A percentile compares a stretch with the other conserved stretches of the same genome.
Evolutionary conservation across 306 rosid species (phyloP).

Genomic region (Fragaria nilgerrensis): DNA sequence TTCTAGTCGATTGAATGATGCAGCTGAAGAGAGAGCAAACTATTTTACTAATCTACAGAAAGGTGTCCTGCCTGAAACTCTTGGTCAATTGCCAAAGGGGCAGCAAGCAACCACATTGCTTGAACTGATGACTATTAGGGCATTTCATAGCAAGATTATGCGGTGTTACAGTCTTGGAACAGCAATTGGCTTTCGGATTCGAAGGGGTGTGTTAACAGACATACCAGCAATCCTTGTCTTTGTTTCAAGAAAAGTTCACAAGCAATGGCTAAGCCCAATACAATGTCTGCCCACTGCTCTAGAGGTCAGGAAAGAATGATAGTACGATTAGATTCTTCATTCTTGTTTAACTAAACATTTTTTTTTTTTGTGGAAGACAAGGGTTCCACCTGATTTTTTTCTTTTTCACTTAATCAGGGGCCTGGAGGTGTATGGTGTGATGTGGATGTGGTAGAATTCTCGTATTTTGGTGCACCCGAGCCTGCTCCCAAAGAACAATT

Average conservation of each 20-base stretch:
- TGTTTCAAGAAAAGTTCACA: conserved; percentile 98
- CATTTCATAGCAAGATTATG: conserved; percentile 98
- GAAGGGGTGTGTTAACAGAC: conserved; percentile 79
- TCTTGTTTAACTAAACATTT: background rate
- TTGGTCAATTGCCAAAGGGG: conserved; percentile 82
- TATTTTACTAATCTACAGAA: conserved; percentile 89
- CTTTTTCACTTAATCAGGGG: conserved; percentile 50
- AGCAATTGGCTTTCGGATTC: conserved; percentile 94
- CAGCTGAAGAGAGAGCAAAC: conserved; percentile 93
- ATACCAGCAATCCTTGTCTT: conserved; percentile 97
- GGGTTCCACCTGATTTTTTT: conserved; percentile 7
- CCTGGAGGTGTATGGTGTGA: conserved; percentile 99
- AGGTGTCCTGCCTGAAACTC: conserved; percentile 86
- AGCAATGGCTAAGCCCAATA: conserved; percentile 97
- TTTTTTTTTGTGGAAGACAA: background rate
- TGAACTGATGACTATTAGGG: conserved; percentile 96
- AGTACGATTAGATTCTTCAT: conserved; percentile 18
- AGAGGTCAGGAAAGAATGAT: conserved; percentile 54
- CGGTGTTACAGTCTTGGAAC: conserved; percentile 99
- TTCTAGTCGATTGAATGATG: conserved; percentile 76
- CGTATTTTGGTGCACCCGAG: conserved; percentile 98
- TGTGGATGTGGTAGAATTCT: conserved; percentile 97
- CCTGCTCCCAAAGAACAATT: conserved; percentile 94
- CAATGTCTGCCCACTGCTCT: conserved; percentile 96
- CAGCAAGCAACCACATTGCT: conserved; percentile 96